These are phyloP conservation scores for Pichia deserticola DNA, from an alignment of 805 yeast species.

Conservation along the genomic window DNA sequence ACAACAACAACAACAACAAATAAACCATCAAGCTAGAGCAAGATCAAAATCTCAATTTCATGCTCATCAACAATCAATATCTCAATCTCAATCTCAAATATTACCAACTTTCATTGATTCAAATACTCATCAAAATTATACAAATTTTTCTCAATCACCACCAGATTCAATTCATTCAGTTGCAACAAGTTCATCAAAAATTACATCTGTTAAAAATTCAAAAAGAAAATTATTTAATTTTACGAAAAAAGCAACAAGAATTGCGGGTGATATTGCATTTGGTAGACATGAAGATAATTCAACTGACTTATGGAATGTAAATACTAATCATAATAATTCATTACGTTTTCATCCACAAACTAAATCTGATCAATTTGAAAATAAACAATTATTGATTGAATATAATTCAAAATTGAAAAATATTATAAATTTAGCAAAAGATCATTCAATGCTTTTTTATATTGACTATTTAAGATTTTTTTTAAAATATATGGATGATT, in stretches of 20 bases:
- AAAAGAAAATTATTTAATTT: conserved; percentile 14
- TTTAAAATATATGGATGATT: conserved; percentile 26
- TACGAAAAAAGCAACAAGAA: conserved; percentile 22
- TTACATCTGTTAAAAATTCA: background rate
- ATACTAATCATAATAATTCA: background rate
- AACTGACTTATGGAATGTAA: background rate
- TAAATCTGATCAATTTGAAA: conserved; percentile 8
- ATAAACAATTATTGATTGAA: conserved; percentile 10
- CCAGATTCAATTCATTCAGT: background rate
- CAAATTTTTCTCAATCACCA: background rate
- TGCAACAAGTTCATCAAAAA: background rate
- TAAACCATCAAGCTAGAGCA: too few relatives aligned
- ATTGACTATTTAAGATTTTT: conserved; percentile 26
- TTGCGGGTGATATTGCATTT: conserved; percentile 28
- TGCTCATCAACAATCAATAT: too few relatives aligned
- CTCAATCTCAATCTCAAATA: too few relatives aligned
- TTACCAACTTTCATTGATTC: too few relatives aligned
- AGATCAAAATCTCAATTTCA: too few relatives aligned
- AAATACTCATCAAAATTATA: background rate
- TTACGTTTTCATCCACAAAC: background rate
- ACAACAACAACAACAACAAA: background rate
- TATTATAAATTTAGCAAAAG: conserved; percentile 13
- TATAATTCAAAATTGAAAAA: conserved; percentile 11
- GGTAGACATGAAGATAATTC: conserved; percentile 14
- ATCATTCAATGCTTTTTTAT: conserved; percentile 19